These are phyloP conservation scores for Umbilicaria muhlenbergii DNA, from an alignment of 495 filamentous ascomycete genomes.

Conservation along the genomic window DNA sequence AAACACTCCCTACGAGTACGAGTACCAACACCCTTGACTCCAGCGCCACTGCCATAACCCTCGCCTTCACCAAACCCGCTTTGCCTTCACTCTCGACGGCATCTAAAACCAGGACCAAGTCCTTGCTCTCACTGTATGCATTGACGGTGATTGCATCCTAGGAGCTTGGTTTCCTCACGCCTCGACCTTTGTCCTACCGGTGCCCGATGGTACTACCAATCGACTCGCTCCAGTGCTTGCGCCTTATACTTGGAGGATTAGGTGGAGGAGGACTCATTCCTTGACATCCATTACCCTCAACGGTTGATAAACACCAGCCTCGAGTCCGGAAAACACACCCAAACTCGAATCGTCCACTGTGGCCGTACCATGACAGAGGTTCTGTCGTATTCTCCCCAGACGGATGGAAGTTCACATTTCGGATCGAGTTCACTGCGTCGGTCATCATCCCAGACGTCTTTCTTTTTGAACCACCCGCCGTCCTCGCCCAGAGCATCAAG, in stretches of 20 bases:
- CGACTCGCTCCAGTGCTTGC: not conserved
- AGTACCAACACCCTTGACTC: too few relatives aligned
- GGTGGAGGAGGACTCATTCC: slow-evolving; percentile 4
- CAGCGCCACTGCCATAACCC: too few relatives aligned
- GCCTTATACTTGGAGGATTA: slow-evolving; percentile 1
- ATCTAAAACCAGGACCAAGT: too few relatives aligned
- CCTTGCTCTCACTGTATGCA: too few relatives aligned
- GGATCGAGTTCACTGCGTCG: slow-evolving; percentile 23
- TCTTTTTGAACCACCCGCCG: slow-evolving; percentile 23
- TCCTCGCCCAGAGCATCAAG: slow-evolving; percentile 22
- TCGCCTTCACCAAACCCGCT: too few relatives aligned
- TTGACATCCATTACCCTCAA: not conserved
- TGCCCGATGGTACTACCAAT: slow-evolving; percentile 7
- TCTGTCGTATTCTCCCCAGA: slow-evolving; percentile 17
- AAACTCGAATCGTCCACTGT: not conserved
- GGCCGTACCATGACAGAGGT: slow-evolving; percentile 28
- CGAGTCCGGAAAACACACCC: too few relatives aligned
- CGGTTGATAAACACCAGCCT: not conserved
- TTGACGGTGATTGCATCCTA: too few relatives aligned
- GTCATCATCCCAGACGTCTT: slow-evolving; percentile 27
- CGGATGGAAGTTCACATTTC: slow-evolving; percentile 25
- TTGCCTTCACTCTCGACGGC: too few relatives aligned
- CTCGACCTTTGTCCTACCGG: too few relatives aligned
- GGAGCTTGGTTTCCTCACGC: too few relatives aligned
- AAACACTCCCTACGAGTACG: too few relatives aligned